These are phyloP conservation scores for Leptomonas pyrrhocoris DNA, from an alignment of 208 protist species.

Conservation along the genomic window DNA sequence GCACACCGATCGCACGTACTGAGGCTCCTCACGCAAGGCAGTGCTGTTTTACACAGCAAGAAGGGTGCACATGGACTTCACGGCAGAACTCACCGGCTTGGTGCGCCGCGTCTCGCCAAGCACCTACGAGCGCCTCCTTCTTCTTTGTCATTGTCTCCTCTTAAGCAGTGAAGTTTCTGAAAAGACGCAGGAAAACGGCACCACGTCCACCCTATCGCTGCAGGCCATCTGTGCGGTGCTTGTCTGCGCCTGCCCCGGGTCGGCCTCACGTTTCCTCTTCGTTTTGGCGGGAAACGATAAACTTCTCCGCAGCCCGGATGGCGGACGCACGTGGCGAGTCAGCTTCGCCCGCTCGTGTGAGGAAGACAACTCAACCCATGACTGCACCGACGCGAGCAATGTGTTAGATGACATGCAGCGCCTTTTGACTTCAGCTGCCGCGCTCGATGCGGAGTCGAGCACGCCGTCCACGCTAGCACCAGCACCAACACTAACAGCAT, in stretches of 20 bases:
- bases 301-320: conserved; percentile 71
- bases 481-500: not conserved
- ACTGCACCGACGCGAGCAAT: not conserved
- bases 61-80: conserved; percentile 21
- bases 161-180: not conserved
- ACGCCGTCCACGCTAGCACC: not conserved
- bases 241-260: conserved; percentile 35
- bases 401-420: conserved; percentile 21
- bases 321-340: conserved; percentile 56
- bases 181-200: not conserved
- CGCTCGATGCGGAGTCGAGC: conserved; percentile 12
- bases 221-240: conserved; percentile 33
- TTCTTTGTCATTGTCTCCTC: conserved; percentile 35
- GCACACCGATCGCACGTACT: not conserved
- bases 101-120: conserved; percentile 42
- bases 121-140: conserved; percentile 32
- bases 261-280: conserved; percentile 64
- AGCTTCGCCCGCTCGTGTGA: conserved; percentile 24
- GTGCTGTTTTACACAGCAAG: not conserved
- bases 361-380: not conserved
- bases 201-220: conserved; percentile 26
- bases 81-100: conserved; percentile 36
- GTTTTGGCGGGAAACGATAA: conserved; percentile 49
- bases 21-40: not conserved
- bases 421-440: conserved; percentile 17